These are phyloP conservation scores for Aureobasidium pullulans DNA, from an alignment of 2,329 filamentous ascomycete genomes.

Conservation along the genomic window DNA sequence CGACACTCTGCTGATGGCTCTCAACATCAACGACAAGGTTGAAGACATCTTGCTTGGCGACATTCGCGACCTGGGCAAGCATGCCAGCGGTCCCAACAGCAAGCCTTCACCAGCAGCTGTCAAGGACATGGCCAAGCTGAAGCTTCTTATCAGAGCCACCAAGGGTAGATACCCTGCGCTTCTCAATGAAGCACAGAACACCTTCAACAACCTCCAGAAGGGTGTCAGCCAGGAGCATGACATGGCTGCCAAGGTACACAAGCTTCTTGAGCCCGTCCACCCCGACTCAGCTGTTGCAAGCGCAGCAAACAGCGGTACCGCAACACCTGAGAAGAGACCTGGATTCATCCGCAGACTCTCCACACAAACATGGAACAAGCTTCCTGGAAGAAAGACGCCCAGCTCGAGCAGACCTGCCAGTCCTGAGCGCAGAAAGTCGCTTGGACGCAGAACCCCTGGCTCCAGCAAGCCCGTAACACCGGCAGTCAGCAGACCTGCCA, in stretches of 20 bases:
- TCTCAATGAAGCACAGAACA: not conserved
- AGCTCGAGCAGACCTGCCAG: not conserved
- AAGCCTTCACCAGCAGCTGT: not conserved
- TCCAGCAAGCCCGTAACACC: constrained; percentile 3
- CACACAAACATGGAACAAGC: constrained; percentile 11
- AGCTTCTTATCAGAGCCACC: constrained; percentile 10
- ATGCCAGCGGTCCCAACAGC: not conserved
- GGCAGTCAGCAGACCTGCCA: constrained; percentile 9
- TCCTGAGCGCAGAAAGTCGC: not conserved
- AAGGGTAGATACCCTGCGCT: constrained; percentile 11
- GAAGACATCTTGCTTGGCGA: constrained; percentile 25
- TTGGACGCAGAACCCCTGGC: constrained; percentile 3
- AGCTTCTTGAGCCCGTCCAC: constrained; percentile 1
- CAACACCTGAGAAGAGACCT: constrained; percentile 13
- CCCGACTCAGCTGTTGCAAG: constrained; percentile 2
- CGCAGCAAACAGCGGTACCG: not conserved
- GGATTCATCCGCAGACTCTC: constrained; percentile 10
- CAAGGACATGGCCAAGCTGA: constrained; percentile 13
- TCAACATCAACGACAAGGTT: constrained; percentile 36
- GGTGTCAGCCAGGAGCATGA: not conserved
- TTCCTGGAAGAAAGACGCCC: constrained; percentile 8
- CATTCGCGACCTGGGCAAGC: constrained; percentile 35
- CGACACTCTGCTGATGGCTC: constrained; percentile 32
- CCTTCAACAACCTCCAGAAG: constrained; percentile 9
- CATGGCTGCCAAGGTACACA: constrained; percentile 6